phyloP scores from a whole-genome alignment of 208 protist species.

The Leishmania turanica region DNA sequence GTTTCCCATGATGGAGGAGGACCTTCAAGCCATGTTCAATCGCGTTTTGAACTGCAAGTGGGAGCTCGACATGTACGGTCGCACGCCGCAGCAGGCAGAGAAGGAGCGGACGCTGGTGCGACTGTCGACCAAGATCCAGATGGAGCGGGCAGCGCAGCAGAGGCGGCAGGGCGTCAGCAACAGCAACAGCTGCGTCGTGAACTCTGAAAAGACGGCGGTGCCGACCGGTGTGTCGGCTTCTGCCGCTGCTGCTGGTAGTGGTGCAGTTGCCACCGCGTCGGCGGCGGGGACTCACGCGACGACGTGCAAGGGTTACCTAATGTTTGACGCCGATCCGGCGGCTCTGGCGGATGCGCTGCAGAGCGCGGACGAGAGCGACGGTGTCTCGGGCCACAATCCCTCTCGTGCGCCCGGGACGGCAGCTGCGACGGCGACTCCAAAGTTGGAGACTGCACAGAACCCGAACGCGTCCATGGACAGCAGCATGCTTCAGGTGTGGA shows the following conservation, averaged over 20 bases:
- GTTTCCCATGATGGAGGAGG: slow-evolving; percentile 59
- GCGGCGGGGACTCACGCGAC: neutral
- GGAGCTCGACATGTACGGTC: slow-evolving; percentile 70
- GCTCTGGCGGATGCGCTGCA: slow-evolving; percentile 11
- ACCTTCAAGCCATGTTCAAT: slow-evolving; percentile 77
- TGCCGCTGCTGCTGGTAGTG: neutral
- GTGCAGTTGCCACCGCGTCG: neutral
- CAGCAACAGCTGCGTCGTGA: neutral
- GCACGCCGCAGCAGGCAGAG: slow-evolving; percentile 76
- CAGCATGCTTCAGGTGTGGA: slow-evolving; percentile 22
- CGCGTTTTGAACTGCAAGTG: slow-evolving; percentile 69
- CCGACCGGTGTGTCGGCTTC: neutral
- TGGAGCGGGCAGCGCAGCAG: slow-evolving; percentile 25
- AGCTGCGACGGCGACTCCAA: slow-evolving; percentile 8
- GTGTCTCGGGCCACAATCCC: slow-evolving; percentile 11
- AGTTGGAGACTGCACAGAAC: slow-evolving; percentile 3
- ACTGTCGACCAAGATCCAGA: slow-evolving; percentile 42
- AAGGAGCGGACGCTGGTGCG: slow-evolving; percentile 28
- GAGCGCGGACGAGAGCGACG: slow-evolving; percentile 14
- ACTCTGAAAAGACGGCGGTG: neutral
- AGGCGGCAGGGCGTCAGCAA: slow-evolving; percentile 12
- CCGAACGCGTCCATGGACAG: slow-evolving; percentile 23
- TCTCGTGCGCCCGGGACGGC: neutral
- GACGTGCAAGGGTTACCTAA: slow-evolving; percentile 9
- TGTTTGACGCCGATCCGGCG: neutral